Evolutionary conservation across 768 basidiomycete species (phyloP), one percentile per base, ranked within the genome.

Genomic region (Phallus indusiatus): DNA sequence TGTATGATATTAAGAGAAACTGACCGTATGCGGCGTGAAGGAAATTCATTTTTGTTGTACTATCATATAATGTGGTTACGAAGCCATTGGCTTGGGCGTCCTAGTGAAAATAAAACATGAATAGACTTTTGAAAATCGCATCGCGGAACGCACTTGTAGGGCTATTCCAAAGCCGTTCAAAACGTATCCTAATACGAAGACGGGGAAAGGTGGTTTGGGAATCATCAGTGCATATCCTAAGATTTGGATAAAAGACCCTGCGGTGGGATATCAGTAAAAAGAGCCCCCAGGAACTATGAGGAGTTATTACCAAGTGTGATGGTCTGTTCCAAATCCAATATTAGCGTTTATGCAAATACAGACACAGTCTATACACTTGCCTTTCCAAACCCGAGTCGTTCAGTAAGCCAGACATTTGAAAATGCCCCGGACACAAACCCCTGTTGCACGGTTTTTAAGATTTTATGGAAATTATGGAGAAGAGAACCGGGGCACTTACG

Each of bases 21-120:
- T 10, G 50, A 78, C 85, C 85, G 64, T 87, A 88, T 1, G 78
- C 74, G 8, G 83, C 83, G 63, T 86, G 83, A 16, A 87, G 65
- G 17, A 89, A 51, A 5, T 86, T 81, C 83, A 90, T 87, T 67
- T 88, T 88, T 59, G 82, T 77, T 0, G 81, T 67, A 49, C 82
- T 77, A n/a, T 77, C 70, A 61, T 76, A 76, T 7, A 87, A 69
- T 48, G 73, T 76, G 2, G 83, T 85, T 12, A 90, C 80, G 61
- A 79, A 88, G 8, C 82, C 84, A 64, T 86, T 86, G 1, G 85
- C 78, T 70, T 86, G 86, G 0, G 87, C 85, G 61, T 88, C 83
- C 82, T 87, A 63, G 36, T 61, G 2, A 51, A 20, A 14, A 22
- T 14, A 4, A 17, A 4, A 22, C 3, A 2, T 51, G 21, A 4